A percentile compares a stretch with the other conserved stretches of the same genome.
Conservation (phyloP, 345 rosid genomes). For the Mallotus nudiflorus region DNA sequence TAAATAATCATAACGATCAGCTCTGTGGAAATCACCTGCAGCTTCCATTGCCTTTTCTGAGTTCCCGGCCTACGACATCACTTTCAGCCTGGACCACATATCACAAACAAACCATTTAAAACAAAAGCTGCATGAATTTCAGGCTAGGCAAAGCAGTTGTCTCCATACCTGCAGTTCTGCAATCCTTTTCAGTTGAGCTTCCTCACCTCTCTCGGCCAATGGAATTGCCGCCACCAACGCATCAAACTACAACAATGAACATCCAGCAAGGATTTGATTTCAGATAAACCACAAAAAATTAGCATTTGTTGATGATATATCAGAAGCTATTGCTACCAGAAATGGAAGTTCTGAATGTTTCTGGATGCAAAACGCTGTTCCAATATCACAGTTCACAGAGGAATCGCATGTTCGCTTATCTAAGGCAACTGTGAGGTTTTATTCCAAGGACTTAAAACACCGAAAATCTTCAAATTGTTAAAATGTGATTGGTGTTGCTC, state of each 20-base stretch:
- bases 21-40: slow-evolving; percentile 51
- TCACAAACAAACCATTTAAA: slow-evolving; percentile 1
- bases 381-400: too few species aligned
- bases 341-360: too few species aligned
- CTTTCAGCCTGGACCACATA: slow-evolving; percentile 60
- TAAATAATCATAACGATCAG: not conserved
- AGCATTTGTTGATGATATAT: too few species aligned
- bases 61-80: slow-evolving; percentile 80
- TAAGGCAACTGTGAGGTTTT: too few species aligned
- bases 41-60: slow-evolving; percentile 92
- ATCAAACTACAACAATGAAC: slow-evolving; percentile 62
- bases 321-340: too few species aligned
- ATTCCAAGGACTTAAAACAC: too few species aligned
- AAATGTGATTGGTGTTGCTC: too few species aligned
- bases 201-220: slow-evolving; percentile 84
- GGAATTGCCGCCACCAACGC: slow-evolving; percentile 92
- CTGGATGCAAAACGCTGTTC: too few species aligned
- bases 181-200: slow-evolving; percentile 81
- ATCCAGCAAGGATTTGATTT: too few species aligned
- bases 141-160: not conserved
- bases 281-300: too few species aligned
- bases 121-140: not conserved
- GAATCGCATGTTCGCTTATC: too few species aligned
- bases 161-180: slow-evolving; percentile 64
- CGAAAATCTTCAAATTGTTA: too few species aligned